A percentile compares a stretch with the other conserved stretches of the same genome.
These are phyloP conservation scores for Cajanus cajan DNA, from an alignment of 306 rosid species.

Conservation along the genomic window DNA sequence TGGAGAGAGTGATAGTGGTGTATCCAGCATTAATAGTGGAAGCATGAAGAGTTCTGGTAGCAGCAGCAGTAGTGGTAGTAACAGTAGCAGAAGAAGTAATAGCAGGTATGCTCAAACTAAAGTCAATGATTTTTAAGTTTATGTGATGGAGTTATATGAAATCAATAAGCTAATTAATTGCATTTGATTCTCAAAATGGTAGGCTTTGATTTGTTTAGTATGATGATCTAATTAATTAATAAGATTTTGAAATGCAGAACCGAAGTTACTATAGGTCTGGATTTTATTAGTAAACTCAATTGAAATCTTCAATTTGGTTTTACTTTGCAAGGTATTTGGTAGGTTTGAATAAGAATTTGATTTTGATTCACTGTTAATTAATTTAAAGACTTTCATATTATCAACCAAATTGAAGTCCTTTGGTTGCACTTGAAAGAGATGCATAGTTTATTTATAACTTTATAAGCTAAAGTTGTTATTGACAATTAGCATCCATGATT, in stretches of 20 bases:
- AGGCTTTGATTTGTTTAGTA: neutral
- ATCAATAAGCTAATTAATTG: neutral
- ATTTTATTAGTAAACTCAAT: neutral
- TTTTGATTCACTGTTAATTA: neutral
- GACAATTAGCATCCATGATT: neutral
- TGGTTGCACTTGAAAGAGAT: neutral
- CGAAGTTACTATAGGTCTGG: neutral
- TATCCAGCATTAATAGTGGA: slow-evolving; percentile 47
- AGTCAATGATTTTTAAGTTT: neutral
- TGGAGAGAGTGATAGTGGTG: slow-evolving; percentile 50
- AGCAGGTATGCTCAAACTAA: slow-evolving; percentile 48
- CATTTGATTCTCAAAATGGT: neutral
- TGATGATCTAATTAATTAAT: neutral
- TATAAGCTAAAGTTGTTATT: neutral
- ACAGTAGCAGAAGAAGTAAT: slow-evolving; percentile 42
- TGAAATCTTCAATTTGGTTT: neutral
- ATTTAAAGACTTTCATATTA: neutral
- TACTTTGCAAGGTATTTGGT: neutral
- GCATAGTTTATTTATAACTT: neutral
- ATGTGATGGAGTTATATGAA: neutral
- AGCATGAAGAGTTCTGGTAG: slow-evolving; percentile 62
- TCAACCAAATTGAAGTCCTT: neutral
- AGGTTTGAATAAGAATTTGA: neutral
- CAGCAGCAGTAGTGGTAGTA: slow-evolving; percentile 41
- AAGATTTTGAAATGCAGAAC: neutral